A percentile compares a stretch with the other conserved stretches of the same genome.
phyloP scores from a whole-genome alignment of 805 yeast species.

The Sugiyamaella smithiae region DNA sequence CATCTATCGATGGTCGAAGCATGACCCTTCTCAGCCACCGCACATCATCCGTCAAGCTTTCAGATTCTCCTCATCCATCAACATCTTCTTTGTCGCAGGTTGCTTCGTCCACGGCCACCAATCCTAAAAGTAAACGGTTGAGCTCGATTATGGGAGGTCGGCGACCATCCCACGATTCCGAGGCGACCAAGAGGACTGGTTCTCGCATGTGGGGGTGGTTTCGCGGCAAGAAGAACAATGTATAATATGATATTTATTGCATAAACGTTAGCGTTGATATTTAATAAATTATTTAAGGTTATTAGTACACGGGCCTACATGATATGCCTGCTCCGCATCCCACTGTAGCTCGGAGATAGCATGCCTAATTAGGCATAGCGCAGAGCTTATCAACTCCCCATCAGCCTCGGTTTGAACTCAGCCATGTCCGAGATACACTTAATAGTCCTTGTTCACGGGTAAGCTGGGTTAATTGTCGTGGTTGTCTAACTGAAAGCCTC shows the following conservation, averaged over 20 bases:
- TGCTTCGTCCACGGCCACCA: neutral
- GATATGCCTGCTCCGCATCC: too few relatives aligned
- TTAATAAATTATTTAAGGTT: neutral
- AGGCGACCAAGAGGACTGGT: neutral
- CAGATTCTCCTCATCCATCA: conserved; percentile 9
- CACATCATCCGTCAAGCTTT: conserved; percentile 8
- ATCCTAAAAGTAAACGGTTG: neutral
- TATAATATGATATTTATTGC: conserved; percentile 4
- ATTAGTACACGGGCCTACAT: too few relatives aligned
- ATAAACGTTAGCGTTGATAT: neutral
- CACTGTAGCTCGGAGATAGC: too few relatives aligned
- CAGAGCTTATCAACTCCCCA: too few relatives aligned
- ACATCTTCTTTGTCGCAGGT: conserved; percentile 10
- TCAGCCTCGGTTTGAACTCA: neutral
- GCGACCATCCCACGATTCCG: conserved; percentile 8
- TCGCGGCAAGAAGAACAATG: conserved; percentile 14
- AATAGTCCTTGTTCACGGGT: conserved; percentile 62
- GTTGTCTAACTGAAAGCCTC: conserved; percentile 29
- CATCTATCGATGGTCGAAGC: conserved; percentile 16
- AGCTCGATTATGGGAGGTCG: neutral
- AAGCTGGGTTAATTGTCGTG: conserved; percentile 25
- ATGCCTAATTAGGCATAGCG: too few relatives aligned
- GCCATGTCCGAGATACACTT: conserved; percentile 44
- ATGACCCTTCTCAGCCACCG: conserved; percentile 1
- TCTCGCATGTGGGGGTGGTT: conserved; percentile 31